Evolutionary conservation across 306 rosid genomes (phyloP).

Genomic region (Biancaea sappan): DNA sequence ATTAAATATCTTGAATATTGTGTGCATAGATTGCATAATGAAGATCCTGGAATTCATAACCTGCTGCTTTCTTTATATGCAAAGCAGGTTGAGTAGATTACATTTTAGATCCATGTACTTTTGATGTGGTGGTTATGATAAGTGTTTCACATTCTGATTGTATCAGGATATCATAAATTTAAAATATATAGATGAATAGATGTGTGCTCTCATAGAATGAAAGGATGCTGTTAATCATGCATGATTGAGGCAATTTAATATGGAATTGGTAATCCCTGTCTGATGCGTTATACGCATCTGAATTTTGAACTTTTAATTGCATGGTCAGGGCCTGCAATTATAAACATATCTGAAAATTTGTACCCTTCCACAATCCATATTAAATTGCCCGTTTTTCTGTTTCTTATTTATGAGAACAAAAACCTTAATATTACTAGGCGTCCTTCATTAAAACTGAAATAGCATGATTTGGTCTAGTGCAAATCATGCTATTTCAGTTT

Average conservation of each 20-base stretch:
- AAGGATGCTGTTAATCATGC: conserved; percentile 17
- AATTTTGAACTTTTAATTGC: background rate
- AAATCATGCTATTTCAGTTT: no score
- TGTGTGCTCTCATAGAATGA: conserved; percentile 6
- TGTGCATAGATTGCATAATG: conserved; percentile 90
- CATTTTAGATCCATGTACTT: conserved; percentile 25
- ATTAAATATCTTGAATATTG: conserved; percentile 94
- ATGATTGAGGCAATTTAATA: conserved; percentile 5
- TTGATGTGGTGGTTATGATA: conserved; percentile 23
- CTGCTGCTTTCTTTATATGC: conserved; percentile 93
- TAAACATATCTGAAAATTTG: background rate
- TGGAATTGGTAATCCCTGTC: conserved; percentile 15
- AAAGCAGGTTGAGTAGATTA: conserved; percentile 72
- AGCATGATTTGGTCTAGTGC: conserved; percentile 2
- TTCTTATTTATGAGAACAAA: background rate
- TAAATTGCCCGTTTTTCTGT: conserved; percentile 4
- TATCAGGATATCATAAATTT: conserved; percentile 17
- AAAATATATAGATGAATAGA: conserved; percentile 5
- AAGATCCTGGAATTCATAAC: conserved; percentile 97
- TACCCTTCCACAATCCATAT: background rate
- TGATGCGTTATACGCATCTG: background rate
- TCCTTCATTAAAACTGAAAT: conserved; percentile 16
- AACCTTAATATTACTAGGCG: background rate
- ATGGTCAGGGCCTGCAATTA: background rate
- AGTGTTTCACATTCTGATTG: conserved; percentile 13